phyloP scores from a whole-genome alignment of 176 grass and related monocot species.

The Alloteropsis semialata region DNA sequence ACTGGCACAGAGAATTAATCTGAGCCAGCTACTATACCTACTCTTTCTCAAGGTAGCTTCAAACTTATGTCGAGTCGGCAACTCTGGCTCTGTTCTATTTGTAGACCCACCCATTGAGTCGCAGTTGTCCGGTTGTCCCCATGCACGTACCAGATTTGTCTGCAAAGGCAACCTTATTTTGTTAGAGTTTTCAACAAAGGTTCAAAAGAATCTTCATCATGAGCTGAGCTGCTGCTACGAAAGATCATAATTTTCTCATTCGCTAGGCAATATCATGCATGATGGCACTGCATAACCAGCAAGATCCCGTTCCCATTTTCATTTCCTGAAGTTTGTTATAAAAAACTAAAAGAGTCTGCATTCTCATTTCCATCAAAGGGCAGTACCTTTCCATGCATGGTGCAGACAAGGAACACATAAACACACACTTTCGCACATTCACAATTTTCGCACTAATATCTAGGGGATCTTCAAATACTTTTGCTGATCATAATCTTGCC shows the following conservation, averaged over 20 bases:
- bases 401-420: conserved; percentile 22
- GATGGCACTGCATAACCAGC: neutral
- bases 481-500: neutral
- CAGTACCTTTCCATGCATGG: conserved; percentile 16
- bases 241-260: conserved; percentile 1
- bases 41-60: conserved; percentile 23
- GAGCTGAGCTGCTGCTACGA: neutral
- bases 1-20: conserved; percentile 38
- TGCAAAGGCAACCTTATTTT: neutral
- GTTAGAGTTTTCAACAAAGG: neutral
- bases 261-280: neutral
- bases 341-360: neutral
- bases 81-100: conserved; percentile 15
- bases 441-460: conserved; percentile 22
- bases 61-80: conserved; percentile 13
- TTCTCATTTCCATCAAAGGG: conserved; percentile 23
- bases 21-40: conserved; percentile 30
- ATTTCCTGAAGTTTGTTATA: neutral
- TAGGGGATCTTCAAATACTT: neutral
- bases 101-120: neutral
- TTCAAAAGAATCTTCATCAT: conserved; percentile 7
- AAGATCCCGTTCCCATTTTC: neutral
- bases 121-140: conserved; percentile 38
- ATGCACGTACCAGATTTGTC: neutral
- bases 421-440: neutral